phyloP scores from a whole-genome alignment of 495 filamentous ascomycete species.

The Darksidea phi region DNA sequence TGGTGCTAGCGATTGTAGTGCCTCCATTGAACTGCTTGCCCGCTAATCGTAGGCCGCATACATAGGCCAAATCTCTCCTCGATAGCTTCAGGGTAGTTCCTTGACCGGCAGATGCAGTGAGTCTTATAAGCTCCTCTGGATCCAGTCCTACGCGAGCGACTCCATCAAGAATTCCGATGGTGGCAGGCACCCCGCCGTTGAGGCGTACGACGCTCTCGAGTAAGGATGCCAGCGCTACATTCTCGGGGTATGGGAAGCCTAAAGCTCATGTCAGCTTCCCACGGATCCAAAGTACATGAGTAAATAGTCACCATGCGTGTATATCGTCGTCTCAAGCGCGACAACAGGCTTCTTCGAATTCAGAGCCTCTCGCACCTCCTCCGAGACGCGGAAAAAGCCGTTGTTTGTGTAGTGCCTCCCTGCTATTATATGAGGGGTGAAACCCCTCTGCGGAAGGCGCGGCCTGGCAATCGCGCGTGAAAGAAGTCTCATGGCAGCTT shows the following conservation, averaged over 20 bases:
- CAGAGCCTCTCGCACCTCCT: conserved; percentile 77
- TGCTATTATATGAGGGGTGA: not conserved
- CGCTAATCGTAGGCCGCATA: conserved; percentile 66
- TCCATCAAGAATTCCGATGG: conserved; percentile 80
- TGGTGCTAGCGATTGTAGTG: conserved; percentile 90
- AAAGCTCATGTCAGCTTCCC: conserved; percentile 15
- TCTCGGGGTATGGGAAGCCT: conserved; percentile 85
- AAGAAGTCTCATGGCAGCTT: conserved; percentile 7
- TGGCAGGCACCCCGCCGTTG: conserved; percentile 87
- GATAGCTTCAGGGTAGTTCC: conserved; percentile 75
- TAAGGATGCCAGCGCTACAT: conserved; percentile 63
- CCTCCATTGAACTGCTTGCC: conserved; percentile 75
- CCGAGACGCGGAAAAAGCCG: conserved; percentile 67
- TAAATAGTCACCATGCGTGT: conserved; percentile 63
- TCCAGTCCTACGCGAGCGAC: conserved; percentile 75
- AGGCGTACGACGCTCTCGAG: conserved; percentile 75
- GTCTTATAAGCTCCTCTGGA: conserved; percentile 64
- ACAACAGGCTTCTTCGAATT: conserved; percentile 74
- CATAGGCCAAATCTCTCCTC: conserved; percentile 77
- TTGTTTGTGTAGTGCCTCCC: conserved; percentile 44
- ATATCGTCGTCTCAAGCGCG: conserved; percentile 89
- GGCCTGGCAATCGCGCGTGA: conserved; percentile 6
- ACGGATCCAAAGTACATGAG: not conserved
- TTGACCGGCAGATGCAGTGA: conserved; percentile 64
- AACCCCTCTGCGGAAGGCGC: not conserved